Evolutionary conservation across 2,329 filamentous ascomycete species (phyloP).

Genomic region (Escovopsis weberi): DNA sequence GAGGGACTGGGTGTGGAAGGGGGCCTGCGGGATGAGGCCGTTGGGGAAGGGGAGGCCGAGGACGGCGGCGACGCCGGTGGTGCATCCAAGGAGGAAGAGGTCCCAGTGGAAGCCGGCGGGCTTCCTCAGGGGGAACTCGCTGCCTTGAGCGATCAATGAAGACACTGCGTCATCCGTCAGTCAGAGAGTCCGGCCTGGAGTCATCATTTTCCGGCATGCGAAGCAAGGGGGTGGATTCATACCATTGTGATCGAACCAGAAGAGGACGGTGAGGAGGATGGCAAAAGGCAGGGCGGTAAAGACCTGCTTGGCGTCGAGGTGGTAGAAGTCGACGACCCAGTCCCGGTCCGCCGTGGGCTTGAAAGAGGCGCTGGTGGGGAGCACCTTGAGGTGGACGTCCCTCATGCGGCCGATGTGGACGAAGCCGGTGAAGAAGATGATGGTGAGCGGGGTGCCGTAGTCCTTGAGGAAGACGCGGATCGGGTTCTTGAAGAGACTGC

Average conservation of each 20-base stretch:
- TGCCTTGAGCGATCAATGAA: constrained; percentile 69
- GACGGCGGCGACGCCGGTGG: constrained; percentile 60
- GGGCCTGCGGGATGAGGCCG: constrained; percentile 69
- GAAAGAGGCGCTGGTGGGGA: constrained; percentile 68
- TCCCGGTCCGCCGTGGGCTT: constrained; percentile 56
- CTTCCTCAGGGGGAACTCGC: constrained; percentile 67
- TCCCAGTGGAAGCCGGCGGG: constrained; percentile 81
- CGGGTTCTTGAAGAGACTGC: constrained; percentile 58
- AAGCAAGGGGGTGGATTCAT: constrained; percentile 12
- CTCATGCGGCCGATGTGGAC: constrained; percentile 74
- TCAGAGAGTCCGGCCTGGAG: too few species aligned
- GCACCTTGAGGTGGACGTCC: constrained; percentile 49
- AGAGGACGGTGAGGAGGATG: constrained; percentile 65
- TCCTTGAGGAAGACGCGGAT: constrained; percentile 76
- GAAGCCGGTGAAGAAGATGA: constrained; percentile 82
- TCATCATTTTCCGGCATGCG: too few species aligned
- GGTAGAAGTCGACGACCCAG: constrained; percentile 76
- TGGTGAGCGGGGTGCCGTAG: constrained; percentile 70
- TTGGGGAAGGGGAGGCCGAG: constrained; percentile 71
- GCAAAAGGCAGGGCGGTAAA: constrained; percentile 84
- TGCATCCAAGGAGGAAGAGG: constrained; percentile 64
- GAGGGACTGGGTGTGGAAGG: constrained; percentile 66
- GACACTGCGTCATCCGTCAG: constrained; percentile 39
- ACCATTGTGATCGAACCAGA: constrained; percentile 87
- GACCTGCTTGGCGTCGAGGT: constrained; percentile 55